Conservation (phyloP, 2,329 filamentous ascomycete genomes). For the Graphilbum ipis-grandicollis region DNA sequence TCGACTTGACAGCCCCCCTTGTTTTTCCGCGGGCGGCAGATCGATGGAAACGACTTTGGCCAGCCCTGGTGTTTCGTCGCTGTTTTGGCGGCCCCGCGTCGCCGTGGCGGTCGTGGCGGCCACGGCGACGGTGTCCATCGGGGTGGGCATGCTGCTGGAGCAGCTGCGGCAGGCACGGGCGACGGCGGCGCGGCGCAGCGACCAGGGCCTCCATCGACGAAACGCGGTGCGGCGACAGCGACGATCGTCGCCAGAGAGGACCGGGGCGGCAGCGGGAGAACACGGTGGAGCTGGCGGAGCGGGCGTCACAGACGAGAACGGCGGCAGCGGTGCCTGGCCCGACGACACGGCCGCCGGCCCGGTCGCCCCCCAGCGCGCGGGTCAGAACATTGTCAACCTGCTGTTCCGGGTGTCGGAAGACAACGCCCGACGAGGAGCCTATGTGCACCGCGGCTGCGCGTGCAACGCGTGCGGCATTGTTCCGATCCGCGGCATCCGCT, state of each 20-base stretch:
- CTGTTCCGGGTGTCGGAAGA: constrained; percentile 90
- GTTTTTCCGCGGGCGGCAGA: too few relatives aligned
- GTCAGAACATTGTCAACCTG: constrained; percentile 69
- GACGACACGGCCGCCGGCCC: constrained; percentile 24
- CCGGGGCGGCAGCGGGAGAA: constrained; percentile 3
- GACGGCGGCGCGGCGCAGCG: neutral
- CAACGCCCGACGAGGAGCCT: constrained; percentile 72
- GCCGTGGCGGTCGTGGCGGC: constrained; percentile 7
- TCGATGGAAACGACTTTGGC: neutral
- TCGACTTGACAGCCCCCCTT: too few relatives aligned
- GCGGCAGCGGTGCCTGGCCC: neutral
- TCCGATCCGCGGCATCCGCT: constrained; percentile 82
- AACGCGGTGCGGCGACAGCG: constrained; percentile 10
- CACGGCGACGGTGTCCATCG: constrained; percentile 6
- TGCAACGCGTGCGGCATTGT: constrained; percentile 80
- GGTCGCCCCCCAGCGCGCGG: constrained; percentile 27
- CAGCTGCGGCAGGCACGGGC: constrained; percentile 3
- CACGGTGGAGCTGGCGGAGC: too few relatives aligned
- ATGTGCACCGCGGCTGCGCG: constrained; percentile 79
- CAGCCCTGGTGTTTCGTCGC: constrained; percentile 2
- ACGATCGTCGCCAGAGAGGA: constrained; percentile 7
- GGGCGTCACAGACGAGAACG: constrained; percentile 1
- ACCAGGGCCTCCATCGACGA: constrained; percentile 6
- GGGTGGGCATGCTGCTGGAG: constrained; percentile 7
- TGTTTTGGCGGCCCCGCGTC: constrained; percentile 8